Evolutionary conservation across 176 grass and related monocot species (phyloP).

Genomic region (Oryza glumipatula): DNA sequence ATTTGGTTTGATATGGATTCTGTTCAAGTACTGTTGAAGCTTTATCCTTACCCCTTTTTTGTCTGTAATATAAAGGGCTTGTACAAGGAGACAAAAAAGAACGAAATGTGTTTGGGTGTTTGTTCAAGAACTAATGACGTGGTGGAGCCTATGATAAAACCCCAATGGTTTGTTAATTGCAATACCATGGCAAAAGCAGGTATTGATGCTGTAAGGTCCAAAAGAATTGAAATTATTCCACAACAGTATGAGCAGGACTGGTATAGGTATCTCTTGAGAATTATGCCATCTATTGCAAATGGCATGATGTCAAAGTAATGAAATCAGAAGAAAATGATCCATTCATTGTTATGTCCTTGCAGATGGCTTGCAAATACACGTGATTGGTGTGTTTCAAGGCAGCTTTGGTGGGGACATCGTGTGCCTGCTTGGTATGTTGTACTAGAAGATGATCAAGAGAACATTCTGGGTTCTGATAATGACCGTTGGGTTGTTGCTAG

Average conservation of each 20-base stretch:
- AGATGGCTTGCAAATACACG: not conserved
- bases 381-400: not conserved
- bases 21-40: not conserved
- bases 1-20: not conserved
- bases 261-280: not conserved
- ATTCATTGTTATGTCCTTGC: not conserved
- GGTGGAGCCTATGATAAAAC: slow-evolving; percentile 1
- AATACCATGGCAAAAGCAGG: not conserved
- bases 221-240: not conserved
- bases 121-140: not conserved
- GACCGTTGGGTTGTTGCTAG: not conserved
- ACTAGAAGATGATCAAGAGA: not conserved
- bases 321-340: not conserved
- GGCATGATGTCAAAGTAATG: not conserved
- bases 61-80: not conserved
- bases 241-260: not conserved
- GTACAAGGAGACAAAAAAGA: not conserved
- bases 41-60: not conserved
- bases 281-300: not conserved
- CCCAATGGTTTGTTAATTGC: slow-evolving; percentile 2
- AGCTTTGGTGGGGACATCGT: not conserved
- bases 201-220: not conserved
- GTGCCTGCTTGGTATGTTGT: not conserved
- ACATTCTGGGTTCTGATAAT: not conserved
- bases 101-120: not conserved